phyloP scores from a whole-genome alignment of 2,329 filamentous ascomycete species.

The Hypoxylon rubiginosum region DNA sequence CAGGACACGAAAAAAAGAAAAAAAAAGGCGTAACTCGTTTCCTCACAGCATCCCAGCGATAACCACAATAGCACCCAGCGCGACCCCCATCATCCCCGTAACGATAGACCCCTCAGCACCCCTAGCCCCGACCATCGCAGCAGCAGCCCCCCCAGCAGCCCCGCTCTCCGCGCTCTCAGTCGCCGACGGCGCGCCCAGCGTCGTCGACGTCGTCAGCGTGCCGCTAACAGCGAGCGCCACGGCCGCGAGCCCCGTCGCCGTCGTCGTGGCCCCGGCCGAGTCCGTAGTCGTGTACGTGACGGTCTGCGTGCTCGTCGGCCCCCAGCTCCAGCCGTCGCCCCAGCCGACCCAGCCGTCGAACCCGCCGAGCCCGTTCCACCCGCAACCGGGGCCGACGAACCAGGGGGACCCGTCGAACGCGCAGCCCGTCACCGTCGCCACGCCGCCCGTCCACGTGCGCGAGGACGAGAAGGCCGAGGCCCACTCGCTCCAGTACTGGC shows the following conservation, averaged over 20 bases:
- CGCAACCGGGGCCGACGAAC: conserved; percentile 56
- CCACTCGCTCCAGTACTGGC: conserved; percentile 51
- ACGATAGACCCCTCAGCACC: conserved; percentile 47
- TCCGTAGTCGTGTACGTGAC: conserved; percentile 54
- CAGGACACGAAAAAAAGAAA: not conserved
- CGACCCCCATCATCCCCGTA: conserved; percentile 48
- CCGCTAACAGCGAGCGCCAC: conserved; percentile 53
- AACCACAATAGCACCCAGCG: conserved; percentile 46
- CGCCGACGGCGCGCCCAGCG: conserved; percentile 41
- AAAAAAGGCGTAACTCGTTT: not conserved
- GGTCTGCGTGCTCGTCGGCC: conserved; percentile 52
- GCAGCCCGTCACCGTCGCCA: conserved; percentile 59
- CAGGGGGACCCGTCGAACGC: conserved; percentile 58
- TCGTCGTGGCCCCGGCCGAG: conserved; percentile 48
- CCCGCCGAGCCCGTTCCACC: conserved; percentile 54
- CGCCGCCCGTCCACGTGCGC: conserved; percentile 55
- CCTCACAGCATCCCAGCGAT: conserved; percentile 49
- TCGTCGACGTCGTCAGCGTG: conserved; percentile 50
- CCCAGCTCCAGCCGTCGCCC: conserved; percentile 58
- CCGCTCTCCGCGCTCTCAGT: conserved; percentile 31
- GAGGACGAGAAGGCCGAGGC: conserved; percentile 49
- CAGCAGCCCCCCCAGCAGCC: conserved; percentile 22
- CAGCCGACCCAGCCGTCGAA: conserved; percentile 58
- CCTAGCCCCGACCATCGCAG: not conserved
- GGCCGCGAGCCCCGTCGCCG: conserved; percentile 48